Evolutionary conservation across 176 grass and related monocot genomes (phyloP).

Genomic region (Chrysopogon serrulatus): DNA sequence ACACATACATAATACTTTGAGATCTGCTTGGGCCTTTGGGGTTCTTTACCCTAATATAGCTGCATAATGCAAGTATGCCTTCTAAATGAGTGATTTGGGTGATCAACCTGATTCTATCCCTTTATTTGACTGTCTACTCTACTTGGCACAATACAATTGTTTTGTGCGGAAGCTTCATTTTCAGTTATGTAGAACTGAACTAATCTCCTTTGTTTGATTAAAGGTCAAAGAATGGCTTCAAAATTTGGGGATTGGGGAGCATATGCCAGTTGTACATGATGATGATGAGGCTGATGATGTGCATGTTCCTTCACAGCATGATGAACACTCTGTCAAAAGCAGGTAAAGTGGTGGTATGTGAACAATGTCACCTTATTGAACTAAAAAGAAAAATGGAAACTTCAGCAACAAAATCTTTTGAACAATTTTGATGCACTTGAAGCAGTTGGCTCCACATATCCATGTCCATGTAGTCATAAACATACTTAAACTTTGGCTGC

Average conservation of each 20-base stretch:
- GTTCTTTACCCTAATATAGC: neutral
- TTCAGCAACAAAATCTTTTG: neutral
- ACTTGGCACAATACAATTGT: neutral
- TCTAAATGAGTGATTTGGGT: neutral
- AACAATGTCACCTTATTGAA: neutral
- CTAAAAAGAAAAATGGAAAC: neutral
- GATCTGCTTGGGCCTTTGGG: neutral
- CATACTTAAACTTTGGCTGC: constrained; percentile 5
- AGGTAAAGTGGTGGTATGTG: constrained; percentile 38
- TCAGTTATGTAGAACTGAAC: neutral
- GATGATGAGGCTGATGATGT: constrained; percentile 72
- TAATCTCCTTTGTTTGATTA: constrained; percentile 10
- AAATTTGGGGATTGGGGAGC: constrained; percentile 72
- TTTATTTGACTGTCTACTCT: neutral
- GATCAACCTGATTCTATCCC: neutral
- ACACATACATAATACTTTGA: neutral
- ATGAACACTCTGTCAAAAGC: constrained; percentile 53
- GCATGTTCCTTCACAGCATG: constrained; percentile 51
- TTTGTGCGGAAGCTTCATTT: neutral
- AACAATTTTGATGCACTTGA: neutral
- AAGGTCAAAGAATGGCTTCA: constrained; percentile 97
- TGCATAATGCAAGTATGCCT: neutral
- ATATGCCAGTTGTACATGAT: constrained; percentile 57
- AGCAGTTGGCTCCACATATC: neutral
- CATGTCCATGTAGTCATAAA: neutral